These are phyloP conservation scores for Ichthyophonus hoferi DNA, from an alignment of 208 protist genomes.

Conservation along the genomic window DNA sequence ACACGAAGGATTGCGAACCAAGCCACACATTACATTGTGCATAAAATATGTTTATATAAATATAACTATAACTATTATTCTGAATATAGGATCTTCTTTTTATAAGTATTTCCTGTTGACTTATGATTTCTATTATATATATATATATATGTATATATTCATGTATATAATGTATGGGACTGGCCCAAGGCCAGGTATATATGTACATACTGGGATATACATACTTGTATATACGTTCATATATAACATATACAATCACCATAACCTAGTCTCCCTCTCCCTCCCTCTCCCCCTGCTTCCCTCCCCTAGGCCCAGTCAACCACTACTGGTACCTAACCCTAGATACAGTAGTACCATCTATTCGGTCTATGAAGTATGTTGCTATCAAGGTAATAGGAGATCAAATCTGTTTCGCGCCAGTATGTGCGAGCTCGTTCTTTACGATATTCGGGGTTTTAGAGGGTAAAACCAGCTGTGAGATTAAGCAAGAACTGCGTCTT, in stretches of 20 bases:
- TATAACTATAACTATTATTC: too few relatives aligned
- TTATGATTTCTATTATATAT: too few relatives aligned
- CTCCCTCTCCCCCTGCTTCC: not conserved
- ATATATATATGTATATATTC: too few relatives aligned
- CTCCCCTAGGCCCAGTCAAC: not conserved
- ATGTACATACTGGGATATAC: too few relatives aligned
- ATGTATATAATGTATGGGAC: too few relatives aligned
- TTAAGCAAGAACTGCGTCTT: not conserved
- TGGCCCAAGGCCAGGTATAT: too few relatives aligned
- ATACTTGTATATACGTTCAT: too few relatives aligned
- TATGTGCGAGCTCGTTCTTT: not conserved
- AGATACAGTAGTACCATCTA: not conserved
- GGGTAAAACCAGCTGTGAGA: not conserved
- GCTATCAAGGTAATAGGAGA: not conserved
- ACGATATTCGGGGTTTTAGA: not conserved
- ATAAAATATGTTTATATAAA: too few relatives aligned
- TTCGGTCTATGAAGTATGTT: not conserved
- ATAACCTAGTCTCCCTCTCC: not conserved
- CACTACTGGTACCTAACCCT: not conserved
- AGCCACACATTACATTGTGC: too few relatives aligned
- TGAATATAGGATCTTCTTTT: too few relatives aligned
- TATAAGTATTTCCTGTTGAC: too few relatives aligned
- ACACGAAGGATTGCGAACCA: too few relatives aligned
- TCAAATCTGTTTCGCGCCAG: not conserved
- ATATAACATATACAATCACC: not conserved